A percentile compares a stretch with the other conserved stretches of the same genome.
Evolutionary conservation across 805 yeast species (phyloP).

Genomic region (Candida manassasensis): DNA sequence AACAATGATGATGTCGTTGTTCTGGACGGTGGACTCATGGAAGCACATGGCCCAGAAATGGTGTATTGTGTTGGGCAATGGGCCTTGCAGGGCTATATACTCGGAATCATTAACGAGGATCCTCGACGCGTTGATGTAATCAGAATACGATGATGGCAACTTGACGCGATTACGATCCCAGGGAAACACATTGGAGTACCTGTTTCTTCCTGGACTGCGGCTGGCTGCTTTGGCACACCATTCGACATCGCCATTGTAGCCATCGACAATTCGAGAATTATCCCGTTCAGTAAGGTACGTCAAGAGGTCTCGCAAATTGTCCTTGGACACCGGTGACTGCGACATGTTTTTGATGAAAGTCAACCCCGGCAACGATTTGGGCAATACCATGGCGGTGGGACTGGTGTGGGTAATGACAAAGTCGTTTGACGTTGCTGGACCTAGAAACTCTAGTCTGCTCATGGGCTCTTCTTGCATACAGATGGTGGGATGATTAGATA

Average conservation of each 20-base stretch:
- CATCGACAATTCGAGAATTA: conserved; percentile 9
- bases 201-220: conserved; percentile 15
- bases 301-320: conserved; percentile 11
- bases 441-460: no score
- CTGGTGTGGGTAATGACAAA: no score
- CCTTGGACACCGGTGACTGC: background rate
- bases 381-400: background rate
- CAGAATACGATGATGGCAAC: conserved; percentile 19
- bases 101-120: conserved; percentile 15
- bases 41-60: conserved; percentile 49
- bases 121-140: conserved; percentile 40
- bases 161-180: conserved; percentile 34
- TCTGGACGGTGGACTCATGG: conserved; percentile 24
- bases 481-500: no score
- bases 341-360: background rate
- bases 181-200: conserved; percentile 39
- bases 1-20: conserved; percentile 23
- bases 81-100: conserved; percentile 76
- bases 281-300: conserved; percentile 11
- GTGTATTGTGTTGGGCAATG: conserved; percentile 33
- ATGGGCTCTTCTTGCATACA: no score
- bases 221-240: conserved; percentile 11
- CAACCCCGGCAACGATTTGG: background rate
- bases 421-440: no score
- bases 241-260: conserved; percentile 2